A percentile compares a stretch with the other conserved stretches of the same genome.
phyloP scores from a whole-genome alignment of 108 stramenopile genomes.

The Fragilariopsis cylindrus region DNA sequence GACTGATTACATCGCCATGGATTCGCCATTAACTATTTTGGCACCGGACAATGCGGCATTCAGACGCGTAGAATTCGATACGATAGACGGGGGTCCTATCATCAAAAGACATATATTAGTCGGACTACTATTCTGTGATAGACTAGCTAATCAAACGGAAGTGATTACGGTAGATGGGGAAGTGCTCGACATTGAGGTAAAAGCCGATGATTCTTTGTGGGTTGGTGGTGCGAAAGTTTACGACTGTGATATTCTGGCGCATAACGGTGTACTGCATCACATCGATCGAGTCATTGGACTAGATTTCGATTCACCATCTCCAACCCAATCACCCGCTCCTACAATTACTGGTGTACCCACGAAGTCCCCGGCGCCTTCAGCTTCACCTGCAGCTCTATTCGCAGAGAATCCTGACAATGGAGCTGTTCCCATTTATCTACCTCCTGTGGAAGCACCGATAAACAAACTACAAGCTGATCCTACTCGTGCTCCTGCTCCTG shows the following conservation, averaged over 20 bases:
- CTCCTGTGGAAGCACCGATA: slow-evolving; percentile 13
- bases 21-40: slow-evolving; percentile 36
- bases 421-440: slow-evolving; percentile 16
- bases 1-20: slow-evolving; percentile 28
- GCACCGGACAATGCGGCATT: slow-evolving; percentile 37
- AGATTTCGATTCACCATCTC: slow-evolving; percentile 33
- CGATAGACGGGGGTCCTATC: slow-evolving; percentile 31
- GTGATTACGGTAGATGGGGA: slow-evolving; percentile 23
- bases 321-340: slow-evolving; percentile 36
- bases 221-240: slow-evolving; percentile 34
- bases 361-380: slow-evolving; percentile 13
- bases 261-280: slow-evolving; percentile 43
- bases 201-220: slow-evolving; percentile 24
- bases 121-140: slow-evolving; percentile 30
- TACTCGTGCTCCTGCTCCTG: not conserved
- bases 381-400: slow-evolving; percentile 15
- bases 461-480: not conserved
- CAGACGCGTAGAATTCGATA: slow-evolving; percentile 22
- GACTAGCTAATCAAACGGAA: slow-evolving; percentile 28
- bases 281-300: slow-evolving; percentile 41
- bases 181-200: slow-evolving; percentile 12
- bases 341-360: slow-evolving; percentile 33
- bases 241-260: slow-evolving; percentile 34
- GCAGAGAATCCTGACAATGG: slow-evolving; percentile 1
- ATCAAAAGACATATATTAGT: slow-evolving; percentile 31